Conservation (phyloP, 2,329 filamentous ascomycete species). For the Metarhizium sp. region DNA sequence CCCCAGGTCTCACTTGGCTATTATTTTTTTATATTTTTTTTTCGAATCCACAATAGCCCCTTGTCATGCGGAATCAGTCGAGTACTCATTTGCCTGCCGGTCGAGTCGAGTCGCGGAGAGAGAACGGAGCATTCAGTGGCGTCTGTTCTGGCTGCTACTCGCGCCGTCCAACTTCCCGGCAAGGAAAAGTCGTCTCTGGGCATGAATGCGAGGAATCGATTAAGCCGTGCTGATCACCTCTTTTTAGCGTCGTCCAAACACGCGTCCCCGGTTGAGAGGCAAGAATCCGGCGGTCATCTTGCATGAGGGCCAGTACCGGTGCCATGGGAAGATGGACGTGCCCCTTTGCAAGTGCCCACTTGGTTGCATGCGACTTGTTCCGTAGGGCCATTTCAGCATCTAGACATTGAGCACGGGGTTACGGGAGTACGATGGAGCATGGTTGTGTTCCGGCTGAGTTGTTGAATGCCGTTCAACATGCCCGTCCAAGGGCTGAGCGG, state of each 20-base stretch:
- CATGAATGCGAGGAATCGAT: not conserved
- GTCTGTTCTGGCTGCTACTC: not conserved
- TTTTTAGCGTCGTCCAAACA: not conserved
- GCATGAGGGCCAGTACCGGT: not conserved
- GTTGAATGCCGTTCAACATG: too few relatives aligned
- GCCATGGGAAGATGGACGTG: not conserved
- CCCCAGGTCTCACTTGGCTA: not conserved
- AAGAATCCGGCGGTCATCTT: not conserved
- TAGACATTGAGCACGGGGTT: too few relatives aligned
- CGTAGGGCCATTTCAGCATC: not conserved
- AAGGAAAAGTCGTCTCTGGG: not conserved
- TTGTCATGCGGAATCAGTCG: too few relatives aligned
- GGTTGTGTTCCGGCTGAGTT: too few relatives aligned
- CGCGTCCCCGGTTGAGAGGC: too few relatives aligned
- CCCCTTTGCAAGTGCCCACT: not conserved
- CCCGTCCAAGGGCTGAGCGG: too few relatives aligned
- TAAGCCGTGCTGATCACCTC: not conserved
- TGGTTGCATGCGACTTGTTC: not conserved
- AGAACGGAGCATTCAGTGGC: too few relatives aligned
- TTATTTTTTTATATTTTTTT: too few relatives aligned
- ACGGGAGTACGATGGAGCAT: too few relatives aligned
- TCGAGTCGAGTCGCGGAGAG: too few relatives aligned
- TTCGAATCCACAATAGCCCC: too few relatives aligned
- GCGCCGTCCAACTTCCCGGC: not conserved
- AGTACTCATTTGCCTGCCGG: too few relatives aligned